These are phyloP conservation scores for Termitomyces sp. DNA, from an alignment of 768 basidiomycete species.

Conservation along the genomic window DNA sequence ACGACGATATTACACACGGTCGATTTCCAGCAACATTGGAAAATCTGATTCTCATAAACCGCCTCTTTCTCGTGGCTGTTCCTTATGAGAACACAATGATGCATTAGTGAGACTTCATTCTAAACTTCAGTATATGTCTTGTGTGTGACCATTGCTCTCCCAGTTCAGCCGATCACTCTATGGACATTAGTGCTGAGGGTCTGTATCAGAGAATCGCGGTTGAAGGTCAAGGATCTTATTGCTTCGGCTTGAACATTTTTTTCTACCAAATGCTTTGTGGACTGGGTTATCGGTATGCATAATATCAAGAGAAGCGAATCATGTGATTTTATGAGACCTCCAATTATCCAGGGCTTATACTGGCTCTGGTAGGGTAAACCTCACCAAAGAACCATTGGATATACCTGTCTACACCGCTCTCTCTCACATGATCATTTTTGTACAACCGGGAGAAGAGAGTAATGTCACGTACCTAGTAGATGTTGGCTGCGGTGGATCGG, in stretches of 20 bases:
- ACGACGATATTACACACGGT: slow-evolving; percentile 7
- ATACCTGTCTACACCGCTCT: slow-evolving; percentile 4
- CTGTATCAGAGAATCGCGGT: slow-evolving; percentile 7
- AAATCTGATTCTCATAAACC: slow-evolving; percentile 7
- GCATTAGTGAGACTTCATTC: slow-evolving; percentile 4
- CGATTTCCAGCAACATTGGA: slow-evolving; percentile 10
- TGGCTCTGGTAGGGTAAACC: slow-evolving; percentile 6
- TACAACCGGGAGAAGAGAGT: slow-evolving; percentile 8
- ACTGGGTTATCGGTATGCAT: slow-evolving; percentile 8
- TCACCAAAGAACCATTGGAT: neutral
- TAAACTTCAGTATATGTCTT: neutral
- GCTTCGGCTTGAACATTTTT: slow-evolving; percentile 8
- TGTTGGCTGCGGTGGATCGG: slow-evolving; percentile 10
- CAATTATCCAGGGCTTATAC: slow-evolving; percentile 4
- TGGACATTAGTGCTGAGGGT: slow-evolving; percentile 7
- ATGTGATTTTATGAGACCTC: neutral
- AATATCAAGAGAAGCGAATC: neutral
- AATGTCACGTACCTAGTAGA: slow-evolving; percentile 11
- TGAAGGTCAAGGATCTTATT: slow-evolving; percentile 7
- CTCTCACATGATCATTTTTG: slow-evolving; percentile 10
- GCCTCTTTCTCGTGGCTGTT: slow-evolving; percentile 9
- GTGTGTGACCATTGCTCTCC: neutral
- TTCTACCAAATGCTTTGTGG: slow-evolving; percentile 10
- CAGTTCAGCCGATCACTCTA: slow-evolving; percentile 6
- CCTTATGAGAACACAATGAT: slow-evolving; percentile 13